These are phyloP conservation scores for Nicotiana benthamiana DNA, from an alignment of 257 asterid genomes.

Conservation along the genomic window DNA sequence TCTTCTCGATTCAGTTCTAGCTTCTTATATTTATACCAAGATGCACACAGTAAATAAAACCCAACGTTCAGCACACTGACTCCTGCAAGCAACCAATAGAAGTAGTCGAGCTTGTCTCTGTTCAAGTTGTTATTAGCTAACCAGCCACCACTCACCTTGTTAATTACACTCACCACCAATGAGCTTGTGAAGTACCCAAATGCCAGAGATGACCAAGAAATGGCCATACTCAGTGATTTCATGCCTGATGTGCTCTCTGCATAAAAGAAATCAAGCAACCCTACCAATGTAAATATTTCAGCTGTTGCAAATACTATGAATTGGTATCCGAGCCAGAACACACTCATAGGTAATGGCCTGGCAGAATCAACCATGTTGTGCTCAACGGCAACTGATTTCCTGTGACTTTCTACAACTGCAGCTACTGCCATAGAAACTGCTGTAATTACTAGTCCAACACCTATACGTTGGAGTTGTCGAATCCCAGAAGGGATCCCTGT, in stretches of 20 bases:
- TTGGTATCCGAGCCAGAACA: slow-evolving; percentile 59
- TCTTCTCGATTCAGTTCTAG: slow-evolving; percentile 25
- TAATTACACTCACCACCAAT: slow-evolving; percentile 49
- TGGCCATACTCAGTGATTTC: slow-evolving; percentile 57
- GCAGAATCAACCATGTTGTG: slow-evolving; percentile 50
- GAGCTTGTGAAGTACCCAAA: slow-evolving; percentile 64
- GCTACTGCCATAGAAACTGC: neutral
- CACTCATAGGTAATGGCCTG: slow-evolving; percentile 44
- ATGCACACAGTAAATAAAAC: slow-evolving; percentile 40
- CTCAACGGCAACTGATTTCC: slow-evolving; percentile 33
- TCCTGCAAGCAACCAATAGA: slow-evolving; percentile 50
- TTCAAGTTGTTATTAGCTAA: slow-evolving; percentile 49
- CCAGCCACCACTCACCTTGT: slow-evolving; percentile 62
- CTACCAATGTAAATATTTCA: slow-evolving; percentile 56
- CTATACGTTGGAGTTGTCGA: slow-evolving; percentile 18
- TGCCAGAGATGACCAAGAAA: slow-evolving; percentile 64
- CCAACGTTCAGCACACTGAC: slow-evolving; percentile 47
- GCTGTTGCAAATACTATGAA: slow-evolving; percentile 55
- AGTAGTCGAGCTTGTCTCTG: slow-evolving; percentile 46
- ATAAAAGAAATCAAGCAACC: slow-evolving; percentile 62
- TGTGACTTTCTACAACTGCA: slow-evolving; percentile 1
- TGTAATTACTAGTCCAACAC: neutral
- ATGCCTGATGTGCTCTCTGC: slow-evolving; percentile 52
- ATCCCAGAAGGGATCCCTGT: slow-evolving; percentile 17
- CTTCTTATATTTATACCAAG: slow-evolving; percentile 59